Base-by-base conservation (phyloP, 495 filamentous ascomycete species). In the Polyplosphaeria fusca region DNA sequence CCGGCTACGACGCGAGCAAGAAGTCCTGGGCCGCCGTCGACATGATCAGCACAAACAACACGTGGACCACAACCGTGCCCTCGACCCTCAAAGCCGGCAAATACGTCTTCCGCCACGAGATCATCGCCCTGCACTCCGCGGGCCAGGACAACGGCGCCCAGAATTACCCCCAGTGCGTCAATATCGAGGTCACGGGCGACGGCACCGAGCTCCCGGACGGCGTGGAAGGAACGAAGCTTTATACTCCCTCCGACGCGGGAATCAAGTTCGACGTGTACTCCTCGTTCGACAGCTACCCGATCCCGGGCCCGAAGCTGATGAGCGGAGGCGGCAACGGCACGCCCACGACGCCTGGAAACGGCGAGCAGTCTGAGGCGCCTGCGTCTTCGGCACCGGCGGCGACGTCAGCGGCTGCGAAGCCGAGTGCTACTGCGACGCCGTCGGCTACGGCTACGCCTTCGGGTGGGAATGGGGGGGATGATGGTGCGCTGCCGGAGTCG, bases 21-120 rank as follows among this genome's bases (percentile, higher is more conserved):
- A 48, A 48, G 38, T 24, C 43, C 5, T 67, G 64, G 64, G 64
- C 61, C 9, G 54, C 61, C 9, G 40, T 52, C 24, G 53, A 18
- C 13, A 30, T 67, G 56, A 61, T 65, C 27, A 27, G 14, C 1
- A 58, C 50, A 41, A 58, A 62, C 53, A 50, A 50, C 50, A 62
- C 57, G 5, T 65, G 62, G 56, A 44, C 35, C 1, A 27, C 47
- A 2, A 67, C 46, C 9, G 52, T 67, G n/a, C 64, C 64, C 0
- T 38, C 46, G 7, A 47, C 24, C 11, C 39, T 67, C 35, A 39
- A 14, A 4, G 46, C 56, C 13, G 64, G 64, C 12, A 60, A 47
- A 4, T 65, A 65, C 45, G 61, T 65, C 28, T 42, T 64, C 45
- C 48, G 61, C 37, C 61, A 64, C 30, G 61, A 64, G 44, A 35